Evolutionary conservation across 164 flowering plant genomes (phyloP).

Genomic region (Tetracentron sinense): DNA sequence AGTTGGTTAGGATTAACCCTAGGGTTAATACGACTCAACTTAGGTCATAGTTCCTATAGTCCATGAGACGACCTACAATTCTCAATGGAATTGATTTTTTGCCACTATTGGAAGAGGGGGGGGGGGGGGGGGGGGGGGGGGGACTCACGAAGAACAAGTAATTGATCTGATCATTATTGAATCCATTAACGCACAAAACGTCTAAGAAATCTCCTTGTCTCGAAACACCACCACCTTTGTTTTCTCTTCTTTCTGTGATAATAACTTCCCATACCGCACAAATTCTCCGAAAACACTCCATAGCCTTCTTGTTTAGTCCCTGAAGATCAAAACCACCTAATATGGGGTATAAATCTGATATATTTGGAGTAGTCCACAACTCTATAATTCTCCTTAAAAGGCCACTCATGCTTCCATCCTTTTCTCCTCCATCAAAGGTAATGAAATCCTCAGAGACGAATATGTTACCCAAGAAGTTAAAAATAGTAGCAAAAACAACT

Average conservation of each 20-base stretch:
- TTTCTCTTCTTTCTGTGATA: slow-evolving; percentile 15
- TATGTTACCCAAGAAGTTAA: slow-evolving; percentile 12
- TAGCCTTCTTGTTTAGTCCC: slow-evolving; percentile 1
- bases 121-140: no score
- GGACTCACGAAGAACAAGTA: no score
- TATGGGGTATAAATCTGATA: slow-evolving; percentile 11
- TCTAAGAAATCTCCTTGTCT: no score
- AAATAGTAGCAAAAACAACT: neutral
- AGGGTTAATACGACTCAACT: no score
- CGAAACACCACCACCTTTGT: neutral
- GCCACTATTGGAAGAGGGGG: no score
- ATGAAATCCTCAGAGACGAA: slow-evolving; percentile 18
- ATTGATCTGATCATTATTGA: no score
- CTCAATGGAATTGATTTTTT: no score
- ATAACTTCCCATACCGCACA: slow-evolving; percentile 4
- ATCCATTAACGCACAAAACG: no score
- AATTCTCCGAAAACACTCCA: neutral
- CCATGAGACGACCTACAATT: no score
- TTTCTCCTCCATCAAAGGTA: neutral
- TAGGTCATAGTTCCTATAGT: no score
- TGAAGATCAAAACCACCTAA: slow-evolving; percentile 19
- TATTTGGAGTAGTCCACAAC: slow-evolving; percentile 7
- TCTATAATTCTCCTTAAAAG: neutral
- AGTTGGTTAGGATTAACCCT: no score
- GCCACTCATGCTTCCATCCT: slow-evolving; percentile 2